Conservation (phyloP, 2,329 filamentous ascomycete genomes). For the Ophiostoma fasciatum region DNA sequence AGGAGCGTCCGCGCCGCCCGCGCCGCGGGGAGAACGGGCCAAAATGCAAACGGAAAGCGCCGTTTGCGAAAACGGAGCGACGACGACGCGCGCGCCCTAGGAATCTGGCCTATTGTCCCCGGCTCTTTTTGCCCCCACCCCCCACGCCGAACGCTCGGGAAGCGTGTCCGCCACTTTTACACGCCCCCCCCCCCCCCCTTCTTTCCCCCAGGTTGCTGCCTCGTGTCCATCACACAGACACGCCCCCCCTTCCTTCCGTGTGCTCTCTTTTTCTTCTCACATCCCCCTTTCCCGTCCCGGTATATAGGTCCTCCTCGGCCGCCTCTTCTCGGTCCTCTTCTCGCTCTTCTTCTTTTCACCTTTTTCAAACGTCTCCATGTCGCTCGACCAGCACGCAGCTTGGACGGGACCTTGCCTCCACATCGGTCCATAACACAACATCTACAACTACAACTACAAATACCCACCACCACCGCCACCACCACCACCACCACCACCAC, state of each 20-base stretch:
- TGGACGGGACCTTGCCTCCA: neutral
- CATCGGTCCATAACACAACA: neutral
- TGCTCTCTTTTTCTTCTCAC: neutral
- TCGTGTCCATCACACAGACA: no score
- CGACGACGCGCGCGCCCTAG: no score
- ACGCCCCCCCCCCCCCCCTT: constrained; percentile 5
- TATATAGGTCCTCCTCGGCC: neutral
- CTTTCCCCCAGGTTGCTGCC: neutral
- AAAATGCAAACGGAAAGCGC: no score
- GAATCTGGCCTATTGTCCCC: no score
- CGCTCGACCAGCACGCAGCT: neutral
- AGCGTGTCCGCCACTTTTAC: constrained; percentile 7
- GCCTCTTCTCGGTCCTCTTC: neutral
- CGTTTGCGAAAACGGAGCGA: no score
- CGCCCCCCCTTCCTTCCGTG: neutral
- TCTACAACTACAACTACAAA: no score
- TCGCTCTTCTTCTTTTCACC: neutral
- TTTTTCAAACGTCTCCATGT: neutral
- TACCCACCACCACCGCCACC: constrained; percentile 12
- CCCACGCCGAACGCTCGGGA: constrained; percentile 9
- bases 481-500: constrained; percentile 8
- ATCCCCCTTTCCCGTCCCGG: no score
- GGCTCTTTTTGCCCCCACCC: constrained; percentile 1
- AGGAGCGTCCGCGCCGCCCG: no score
- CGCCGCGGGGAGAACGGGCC: no score